phyloP scores from a whole-genome alignment of 441 rosid genomes.

The Pelargonium myrrhifolium region DNA sequence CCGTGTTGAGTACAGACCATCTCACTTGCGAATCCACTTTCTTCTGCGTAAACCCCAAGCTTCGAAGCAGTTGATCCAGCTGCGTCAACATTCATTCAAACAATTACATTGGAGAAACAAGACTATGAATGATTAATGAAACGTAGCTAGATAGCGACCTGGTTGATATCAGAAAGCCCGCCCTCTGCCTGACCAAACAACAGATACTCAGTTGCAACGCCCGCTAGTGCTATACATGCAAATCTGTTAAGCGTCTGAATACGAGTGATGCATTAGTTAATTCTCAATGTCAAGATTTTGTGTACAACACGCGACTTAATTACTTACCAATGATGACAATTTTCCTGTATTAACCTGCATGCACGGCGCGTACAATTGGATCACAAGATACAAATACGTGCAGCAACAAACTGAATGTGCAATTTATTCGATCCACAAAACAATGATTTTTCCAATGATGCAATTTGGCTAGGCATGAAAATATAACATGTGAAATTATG shows the following conservation, averaged over 20 bases:
- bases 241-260: constrained; percentile 77
- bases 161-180: constrained; percentile 73
- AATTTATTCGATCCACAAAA: too few species aligned
- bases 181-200: constrained; percentile 77
- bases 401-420: too few species aligned
- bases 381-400: too few species aligned
- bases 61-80: constrained; percentile 62
- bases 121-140: too few species aligned
- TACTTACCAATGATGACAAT: constrained; percentile 53
- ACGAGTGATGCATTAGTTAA: constrained; percentile 4
- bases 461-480: background rate
- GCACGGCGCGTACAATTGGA: constrained; percentile 3
- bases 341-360: constrained; percentile 66
- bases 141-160: constrained; percentile 32
- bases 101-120: too few species aligned
- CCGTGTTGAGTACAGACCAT: constrained; percentile 76
- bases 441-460: too few species aligned
- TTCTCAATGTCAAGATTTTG: background rate
- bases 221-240: constrained; percentile 84
- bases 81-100: constrained; percentile 16
- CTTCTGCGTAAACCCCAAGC: constrained; percentile 87
- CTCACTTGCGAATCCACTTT: constrained; percentile 83
- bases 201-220: constrained; percentile 73
- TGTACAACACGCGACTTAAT: constrained; percentile 16
- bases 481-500: background rate